Evolutionary conservation across 2,329 filamentous ascomycete species (phyloP).

Genomic region (Colletotrichum spaethianum): DNA sequence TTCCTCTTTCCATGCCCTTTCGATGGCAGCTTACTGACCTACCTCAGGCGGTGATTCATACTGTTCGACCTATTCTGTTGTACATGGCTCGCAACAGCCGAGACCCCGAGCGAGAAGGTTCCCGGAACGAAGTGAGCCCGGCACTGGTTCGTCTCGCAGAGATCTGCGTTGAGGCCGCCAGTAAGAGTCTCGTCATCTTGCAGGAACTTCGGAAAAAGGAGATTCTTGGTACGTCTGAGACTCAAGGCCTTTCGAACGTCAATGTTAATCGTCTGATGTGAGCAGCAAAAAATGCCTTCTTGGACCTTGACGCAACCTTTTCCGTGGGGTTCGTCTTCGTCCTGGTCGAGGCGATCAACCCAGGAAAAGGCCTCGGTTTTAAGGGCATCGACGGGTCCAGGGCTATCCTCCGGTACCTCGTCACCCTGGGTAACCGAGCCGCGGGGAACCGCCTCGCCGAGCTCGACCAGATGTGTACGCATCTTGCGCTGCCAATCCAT

Average conservation of each 20-base stretch:
- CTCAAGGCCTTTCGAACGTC: too few relatives aligned
- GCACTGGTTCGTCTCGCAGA: conserved; percentile 23
- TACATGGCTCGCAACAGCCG: conserved; percentile 34
- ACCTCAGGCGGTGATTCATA: conserved; percentile 20
- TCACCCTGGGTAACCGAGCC: conserved; percentile 28
- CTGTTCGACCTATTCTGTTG: conserved; percentile 26
- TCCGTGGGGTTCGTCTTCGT: conserved; percentile 36
- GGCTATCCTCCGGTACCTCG: conserved; percentile 26
- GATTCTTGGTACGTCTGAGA: background rate
- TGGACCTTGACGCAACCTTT: conserved; percentile 32
- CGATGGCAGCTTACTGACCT: background rate
- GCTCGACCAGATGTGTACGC: conserved; percentile 37
- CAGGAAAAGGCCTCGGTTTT: conserved; percentile 13
- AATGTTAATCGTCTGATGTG: background rate
- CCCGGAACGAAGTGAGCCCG: conserved; percentile 17
- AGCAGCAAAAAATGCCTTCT: conserved; percentile 31
- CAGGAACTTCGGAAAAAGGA: conserved; percentile 26
- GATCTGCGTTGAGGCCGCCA: conserved; percentile 35
- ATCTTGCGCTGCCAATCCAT: conserved; percentile 15
- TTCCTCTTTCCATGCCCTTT: background rate
- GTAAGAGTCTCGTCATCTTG: conserved; percentile 30
- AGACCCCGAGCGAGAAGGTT: conserved; percentile 6
- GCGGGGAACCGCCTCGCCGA: conserved; percentile 27
- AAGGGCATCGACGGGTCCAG: conserved; percentile 25
- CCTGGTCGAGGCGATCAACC: conserved; percentile 36